phyloP scores from a whole-genome alignment of 75 land plant genomes.

The Picea glauca region DNA sequence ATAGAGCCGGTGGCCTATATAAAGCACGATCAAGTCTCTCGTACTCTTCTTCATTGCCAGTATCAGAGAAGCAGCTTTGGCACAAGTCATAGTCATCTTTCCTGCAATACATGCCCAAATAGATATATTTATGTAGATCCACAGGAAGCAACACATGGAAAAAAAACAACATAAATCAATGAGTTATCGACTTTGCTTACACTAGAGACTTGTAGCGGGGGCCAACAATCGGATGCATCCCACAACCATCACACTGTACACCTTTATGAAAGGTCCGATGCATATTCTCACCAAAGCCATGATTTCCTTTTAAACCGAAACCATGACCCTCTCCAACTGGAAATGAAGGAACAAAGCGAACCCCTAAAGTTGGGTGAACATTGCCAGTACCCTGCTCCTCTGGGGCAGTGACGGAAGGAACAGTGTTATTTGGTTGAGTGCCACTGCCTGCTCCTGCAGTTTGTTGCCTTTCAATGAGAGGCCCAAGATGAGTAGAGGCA shows the following conservation, averaged over 20 bases:
- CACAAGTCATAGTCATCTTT: constrained; percentile 88
- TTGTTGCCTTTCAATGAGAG: neutral
- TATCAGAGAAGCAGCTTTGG: constrained; percentile 53
- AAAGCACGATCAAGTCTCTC: constrained; percentile 50
- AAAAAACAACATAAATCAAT: neutral
- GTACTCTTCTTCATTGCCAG: constrained; percentile 69
- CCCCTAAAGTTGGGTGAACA: neutral
- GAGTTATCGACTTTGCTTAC: constrained; percentile 31
- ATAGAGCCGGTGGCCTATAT: constrained; percentile 21
- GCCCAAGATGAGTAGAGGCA: neutral
- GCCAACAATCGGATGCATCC: constrained; percentile 76
- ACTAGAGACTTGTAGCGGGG: constrained; percentile 73
- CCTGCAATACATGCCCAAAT: constrained; percentile 37
- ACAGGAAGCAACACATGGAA: neutral
- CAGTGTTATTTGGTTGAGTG: neutral
- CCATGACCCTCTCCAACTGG: neutral
- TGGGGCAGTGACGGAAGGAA: neutral
- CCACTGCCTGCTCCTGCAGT: neutral
- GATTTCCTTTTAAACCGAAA: neutral
- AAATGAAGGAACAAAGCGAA: neutral
- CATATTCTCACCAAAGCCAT: neutral
- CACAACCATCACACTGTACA: constrained; percentile 86
- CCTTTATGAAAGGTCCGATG: constrained; percentile 48
- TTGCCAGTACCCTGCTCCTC: neutral
- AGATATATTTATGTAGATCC: neutral